phyloP scores from a whole-genome alignment of 495 filamentous ascomycete genomes.

The Bombardia bombarda region DNA sequence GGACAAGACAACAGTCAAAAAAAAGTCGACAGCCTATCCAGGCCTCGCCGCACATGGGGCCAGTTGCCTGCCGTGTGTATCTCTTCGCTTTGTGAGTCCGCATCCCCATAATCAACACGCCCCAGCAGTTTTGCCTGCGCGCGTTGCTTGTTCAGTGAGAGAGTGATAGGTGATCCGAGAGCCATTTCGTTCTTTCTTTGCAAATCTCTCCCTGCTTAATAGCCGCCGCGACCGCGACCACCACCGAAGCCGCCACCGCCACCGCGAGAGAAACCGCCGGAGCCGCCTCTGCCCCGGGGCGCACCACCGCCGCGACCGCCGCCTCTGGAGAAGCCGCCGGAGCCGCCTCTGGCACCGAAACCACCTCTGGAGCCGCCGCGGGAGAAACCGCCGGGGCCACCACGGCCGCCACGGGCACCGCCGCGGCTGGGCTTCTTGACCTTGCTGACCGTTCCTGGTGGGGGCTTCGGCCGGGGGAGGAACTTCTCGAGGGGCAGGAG shows the following conservation, averaged over 20 bases:
- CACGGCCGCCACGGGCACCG: conserved; percentile 28
- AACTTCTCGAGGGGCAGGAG: conserved; percentile 92
- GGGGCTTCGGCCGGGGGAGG: conserved; percentile 87
- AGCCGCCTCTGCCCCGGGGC: conserved; percentile 13
- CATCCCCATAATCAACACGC: too few relatives aligned
- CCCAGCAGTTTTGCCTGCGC: too few relatives aligned
- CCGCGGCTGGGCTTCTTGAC: conserved; percentile 48
- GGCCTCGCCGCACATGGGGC: too few relatives aligned
- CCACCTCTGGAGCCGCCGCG: conserved; percentile 36
- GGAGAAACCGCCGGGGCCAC: conserved; percentile 40
- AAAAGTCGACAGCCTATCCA: too few relatives aligned
- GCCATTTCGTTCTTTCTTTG: neutral
- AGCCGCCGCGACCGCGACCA: conserved; percentile 17
- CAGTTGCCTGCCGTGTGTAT: too few relatives aligned
- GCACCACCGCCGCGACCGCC: conserved; percentile 16
- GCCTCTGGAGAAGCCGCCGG: conserved; percentile 24
- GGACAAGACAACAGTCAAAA: too few relatives aligned
- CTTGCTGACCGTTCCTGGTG: conserved; percentile 50
- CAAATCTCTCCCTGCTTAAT: conserved; percentile 14
- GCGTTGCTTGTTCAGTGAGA: too few relatives aligned
- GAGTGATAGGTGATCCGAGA: too few relatives aligned
- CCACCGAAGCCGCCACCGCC: conserved; percentile 13
- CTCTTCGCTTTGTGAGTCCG: too few relatives aligned
- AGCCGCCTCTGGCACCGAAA: conserved; percentile 34
- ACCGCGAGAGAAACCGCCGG: conserved; percentile 15